Percentiles rank a stretch among this genome's conserved stretches.
These are phyloP conservation scores for Tilletia indica DNA, from an alignment of 1,284 basidiomycete genomes.

Conservation along the genomic window DNA sequence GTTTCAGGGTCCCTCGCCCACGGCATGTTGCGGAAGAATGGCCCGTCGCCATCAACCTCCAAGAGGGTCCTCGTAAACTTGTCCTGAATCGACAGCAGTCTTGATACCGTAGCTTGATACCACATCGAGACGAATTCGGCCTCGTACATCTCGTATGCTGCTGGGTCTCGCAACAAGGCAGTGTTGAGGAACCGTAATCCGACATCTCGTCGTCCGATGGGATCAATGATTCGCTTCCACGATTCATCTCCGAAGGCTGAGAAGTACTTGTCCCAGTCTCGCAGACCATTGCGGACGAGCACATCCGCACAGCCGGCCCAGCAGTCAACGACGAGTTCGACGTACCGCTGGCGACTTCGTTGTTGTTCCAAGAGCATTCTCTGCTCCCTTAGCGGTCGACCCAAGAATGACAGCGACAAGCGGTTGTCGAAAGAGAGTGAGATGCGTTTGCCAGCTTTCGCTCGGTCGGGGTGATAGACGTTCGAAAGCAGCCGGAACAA, in stretches of 20 bases:
- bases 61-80: conserved; percentile 30
- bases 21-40: conserved; percentile 9
- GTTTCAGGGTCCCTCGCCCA: conserved; percentile 4
- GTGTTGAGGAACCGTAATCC: conserved; percentile 70
- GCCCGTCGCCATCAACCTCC: conserved; percentile 10
- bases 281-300: conserved; percentile 65
- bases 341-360: conserved; percentile 53
- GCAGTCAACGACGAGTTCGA: conserved; percentile 68
- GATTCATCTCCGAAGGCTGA: conserved; percentile 63
- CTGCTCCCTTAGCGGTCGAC: conserved; percentile 35
- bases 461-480: conserved; percentile 56
- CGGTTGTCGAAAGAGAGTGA: conserved; percentile 21
- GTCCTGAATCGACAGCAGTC: conserved; percentile 35
- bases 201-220: conserved; percentile 65
- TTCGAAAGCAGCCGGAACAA: conserved; percentile 68
- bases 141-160: conserved; percentile 25
- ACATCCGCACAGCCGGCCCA: conserved; percentile 75
- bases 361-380: conserved; percentile 34
- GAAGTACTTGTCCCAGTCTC: conserved; percentile 71
- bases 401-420: conserved; percentile 25
- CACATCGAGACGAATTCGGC: conserved; percentile 40
- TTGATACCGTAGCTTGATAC: conserved; percentile 40
- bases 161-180: conserved; percentile 67
- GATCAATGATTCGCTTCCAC: conserved; percentile 65
- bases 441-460: conserved; percentile 28